Evolutionary conservation across 108 stramenopile genomes (phyloP).

Genomic region (Cyclotella kingstonii): DNA sequence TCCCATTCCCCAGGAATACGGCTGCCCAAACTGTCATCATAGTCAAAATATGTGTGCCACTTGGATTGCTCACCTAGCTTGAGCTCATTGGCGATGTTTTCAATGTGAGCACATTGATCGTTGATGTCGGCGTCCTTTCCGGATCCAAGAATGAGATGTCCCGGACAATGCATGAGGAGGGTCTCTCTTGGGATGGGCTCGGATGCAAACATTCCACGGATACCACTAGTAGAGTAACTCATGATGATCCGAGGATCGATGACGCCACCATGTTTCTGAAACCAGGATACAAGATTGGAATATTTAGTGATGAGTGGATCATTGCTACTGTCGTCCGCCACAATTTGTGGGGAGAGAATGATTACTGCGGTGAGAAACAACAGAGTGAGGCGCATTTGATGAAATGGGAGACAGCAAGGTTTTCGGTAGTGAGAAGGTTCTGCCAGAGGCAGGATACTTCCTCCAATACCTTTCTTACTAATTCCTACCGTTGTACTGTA

Average conservation of each 20-base stretch:
- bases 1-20: slow-evolving; percentile 39
- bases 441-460: too few species aligned
- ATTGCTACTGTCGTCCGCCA: background rate
- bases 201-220: slow-evolving; percentile 42
- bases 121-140: background rate
- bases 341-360: too few species aligned
- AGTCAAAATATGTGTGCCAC: slow-evolving; percentile 39
- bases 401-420: too few species aligned
- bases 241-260: slow-evolving; percentile 38
- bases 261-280: slow-evolving; percentile 27
- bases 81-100: slow-evolving; percentile 18
- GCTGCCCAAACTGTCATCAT: slow-evolving; percentile 30
- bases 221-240: slow-evolving; percentile 27
- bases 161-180: slow-evolving; percentile 33
- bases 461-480: too few species aligned
- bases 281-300: slow-evolving; percentile 39
- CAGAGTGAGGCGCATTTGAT: too few species aligned
- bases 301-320: slow-evolving; percentile 36
- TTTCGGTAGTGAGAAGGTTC: too few species aligned
- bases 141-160: slow-evolving; percentile 7
- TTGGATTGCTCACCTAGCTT: slow-evolving; percentile 23
- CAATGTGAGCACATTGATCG: slow-evolving; percentile 17
- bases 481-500: too few species aligned
- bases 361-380: too few species aligned
- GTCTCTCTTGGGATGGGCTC: slow-evolving; percentile 28